Conservation (phyloP, 106 monocot species). For the Vanilla planifolia region DNA sequence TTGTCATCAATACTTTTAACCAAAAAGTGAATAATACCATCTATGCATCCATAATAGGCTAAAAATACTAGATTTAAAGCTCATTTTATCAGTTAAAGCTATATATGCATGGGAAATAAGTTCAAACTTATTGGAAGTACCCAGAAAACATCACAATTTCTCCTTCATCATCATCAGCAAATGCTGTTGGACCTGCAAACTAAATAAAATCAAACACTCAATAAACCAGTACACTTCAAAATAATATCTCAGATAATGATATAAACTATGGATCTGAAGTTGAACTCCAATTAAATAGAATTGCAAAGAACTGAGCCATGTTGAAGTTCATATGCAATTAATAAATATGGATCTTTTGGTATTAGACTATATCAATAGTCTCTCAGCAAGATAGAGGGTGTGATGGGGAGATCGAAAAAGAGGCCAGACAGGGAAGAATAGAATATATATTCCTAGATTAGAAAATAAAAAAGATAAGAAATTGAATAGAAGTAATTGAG, state of each 20-base stretch:
- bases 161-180: constrained; percentile 11
- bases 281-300: constrained; percentile 2
- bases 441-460: no score
- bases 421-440: no score
- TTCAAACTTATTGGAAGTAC: neutral
- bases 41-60: neutral
- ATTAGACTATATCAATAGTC: neutral
- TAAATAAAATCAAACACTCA: constrained; percentile 4
- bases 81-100: neutral
- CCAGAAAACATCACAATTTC: constrained; percentile 6
- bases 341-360: neutral
- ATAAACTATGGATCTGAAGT: neutral
- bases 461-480: no score
- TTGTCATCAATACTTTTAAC: no score
- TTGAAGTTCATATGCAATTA: neutral
- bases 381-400: no score
- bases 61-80: neutral
- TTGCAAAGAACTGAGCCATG: neutral
- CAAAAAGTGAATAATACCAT: neutral
- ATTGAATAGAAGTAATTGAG: no score
- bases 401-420: no score
- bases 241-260: neutral
- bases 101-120: no score
- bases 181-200: constrained; percentile 9
- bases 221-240: neutral